Evolutionary conservation across 768 basidiomycete genomes (phyloP), one percentile per base, ranked within the genome.

Genomic region (Saitozyma sp.): DNA sequence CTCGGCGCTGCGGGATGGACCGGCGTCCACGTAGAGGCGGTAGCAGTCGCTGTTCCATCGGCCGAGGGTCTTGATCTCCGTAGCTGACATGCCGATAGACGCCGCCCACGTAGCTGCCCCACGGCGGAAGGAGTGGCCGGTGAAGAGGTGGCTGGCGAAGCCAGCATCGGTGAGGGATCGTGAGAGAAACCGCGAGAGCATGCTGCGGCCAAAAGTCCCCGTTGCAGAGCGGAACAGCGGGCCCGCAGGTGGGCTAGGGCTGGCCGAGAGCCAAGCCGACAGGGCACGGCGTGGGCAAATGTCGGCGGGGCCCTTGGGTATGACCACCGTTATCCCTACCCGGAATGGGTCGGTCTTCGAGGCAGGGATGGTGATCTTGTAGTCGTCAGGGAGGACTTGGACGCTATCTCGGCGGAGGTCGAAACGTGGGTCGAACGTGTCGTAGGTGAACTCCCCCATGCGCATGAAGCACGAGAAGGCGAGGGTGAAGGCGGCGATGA

Each of bases 281-380:
- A 52, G 11, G 20, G 51, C 51, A 14, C 51, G 11, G 11, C 13
- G 13, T 52, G 51, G 51, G 51, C 51, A 52, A 10, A 84, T 83
- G 19, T 14, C 54, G 45, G 48, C 17, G 48, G 61, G 7, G 8
- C 14, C 29, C 9, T 8, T 16, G 51, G 62, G 2, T 20, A 58
- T 52, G 6, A 43, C 19, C 9, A 43, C 16, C 19, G 38, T 52
- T 9, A 52, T 19, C 11, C 51, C 51, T 52, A 10, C 20, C 20
- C 53, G 0, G 40, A 66, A 56, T 9, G 38, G n/a, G 17, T 66
- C n/a, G 43, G 50, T 56, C 54, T 56, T 56, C 14, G 54, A 56
- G 16, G 54, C 54, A 10, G 19, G 19, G 54, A 56, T 37, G 19
- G 54, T 56, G 20, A 56, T 37, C n/a, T n/a, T n/a, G n/a, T n/a